Percentiles rank a stretch among this genome's conserved stretches.
These are phyloP conservation scores for Linum lewisii DNA, from an alignment of 345 rosid genomes.

Conservation along the genomic window DNA sequence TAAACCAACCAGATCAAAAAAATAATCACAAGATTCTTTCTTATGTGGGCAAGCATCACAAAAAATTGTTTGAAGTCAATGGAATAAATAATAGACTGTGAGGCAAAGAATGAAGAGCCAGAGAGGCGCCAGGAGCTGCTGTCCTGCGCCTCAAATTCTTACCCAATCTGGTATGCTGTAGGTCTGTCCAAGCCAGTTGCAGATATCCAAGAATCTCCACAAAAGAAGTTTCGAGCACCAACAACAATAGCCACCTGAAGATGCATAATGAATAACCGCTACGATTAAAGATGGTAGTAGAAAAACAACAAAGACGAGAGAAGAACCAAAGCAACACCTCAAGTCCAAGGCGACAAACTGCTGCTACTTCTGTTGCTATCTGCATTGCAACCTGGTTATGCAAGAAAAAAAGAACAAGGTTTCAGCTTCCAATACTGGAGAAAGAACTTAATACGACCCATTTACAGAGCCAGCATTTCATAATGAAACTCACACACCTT, in stretches of 20 bases:
- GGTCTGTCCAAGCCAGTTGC: slow-evolving; percentile 74
- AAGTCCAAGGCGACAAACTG: slow-evolving; percentile 66
- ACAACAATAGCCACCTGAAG: slow-evolving; percentile 77
- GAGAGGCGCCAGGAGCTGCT: not conserved
- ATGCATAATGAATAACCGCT: not conserved
- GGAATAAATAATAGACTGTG: not conserved
- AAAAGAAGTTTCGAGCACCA: slow-evolving; percentile 82
- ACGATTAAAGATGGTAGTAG: not conserved
- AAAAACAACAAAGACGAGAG: not conserved
- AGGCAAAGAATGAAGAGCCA: no score
- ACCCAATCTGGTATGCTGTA: slow-evolving; percentile 85
- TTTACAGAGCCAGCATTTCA: not conserved
- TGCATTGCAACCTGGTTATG: slow-evolving; percentile 51
- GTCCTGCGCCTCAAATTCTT: slow-evolving; percentile 1
- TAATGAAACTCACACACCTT: slow-evolving; percentile 35
- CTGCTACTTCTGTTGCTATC: slow-evolving; percentile 71
- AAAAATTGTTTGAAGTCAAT: not conserved
- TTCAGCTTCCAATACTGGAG: not conserved
- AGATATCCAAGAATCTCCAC: slow-evolving; percentile 70
- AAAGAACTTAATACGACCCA: not conserved
- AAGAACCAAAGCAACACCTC: slow-evolving; percentile 36
- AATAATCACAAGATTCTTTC: not conserved
- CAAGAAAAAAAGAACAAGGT: not conserved
- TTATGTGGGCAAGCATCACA: no score
- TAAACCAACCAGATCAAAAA: no score